phyloP scores from a whole-genome alignment of 345 rosid genomes.

The Bruguiera gymnorhiza region DNA sequence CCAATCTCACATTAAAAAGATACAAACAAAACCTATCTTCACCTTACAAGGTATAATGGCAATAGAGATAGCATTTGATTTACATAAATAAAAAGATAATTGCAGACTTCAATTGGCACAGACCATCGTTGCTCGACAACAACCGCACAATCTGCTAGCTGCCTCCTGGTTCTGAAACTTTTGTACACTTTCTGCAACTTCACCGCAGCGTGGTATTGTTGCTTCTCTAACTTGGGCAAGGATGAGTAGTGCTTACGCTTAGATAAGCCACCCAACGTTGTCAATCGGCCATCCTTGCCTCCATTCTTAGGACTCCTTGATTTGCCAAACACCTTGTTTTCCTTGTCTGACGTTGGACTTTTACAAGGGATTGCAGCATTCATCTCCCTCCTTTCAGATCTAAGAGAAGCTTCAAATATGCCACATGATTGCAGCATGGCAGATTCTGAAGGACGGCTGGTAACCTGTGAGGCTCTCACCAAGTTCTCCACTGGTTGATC shows the following conservation, averaged over 20 bases:
- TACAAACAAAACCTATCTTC: not conserved
- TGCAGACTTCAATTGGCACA: constrained; percentile 5
- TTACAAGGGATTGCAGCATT: constrained; percentile 19
- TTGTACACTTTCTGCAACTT: constrained; percentile 88
- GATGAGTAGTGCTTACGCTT: constrained; percentile 5
- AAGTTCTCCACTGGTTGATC: constrained; percentile 14
- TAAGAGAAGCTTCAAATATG: constrained; percentile 26
- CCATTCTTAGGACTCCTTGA: constrained; percentile 26
- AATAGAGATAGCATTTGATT: not conserved
- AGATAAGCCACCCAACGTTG: constrained; percentile 15
- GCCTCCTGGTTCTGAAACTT: constrained; percentile 87
- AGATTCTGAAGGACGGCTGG: constrained; percentile 37
- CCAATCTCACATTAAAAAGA: not conserved
- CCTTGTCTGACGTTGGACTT: constrained; percentile 32
- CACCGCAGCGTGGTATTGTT: constrained; percentile 60
- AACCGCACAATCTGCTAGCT: constrained; percentile 91
- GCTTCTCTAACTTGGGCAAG: constrained; percentile 14
- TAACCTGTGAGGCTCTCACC: constrained; percentile 31
- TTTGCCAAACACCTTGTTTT: constrained; percentile 16
- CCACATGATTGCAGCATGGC: constrained; percentile 25
- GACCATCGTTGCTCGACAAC: constrained; percentile 93
- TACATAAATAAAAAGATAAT: not conserved
- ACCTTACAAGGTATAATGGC: not conserved
- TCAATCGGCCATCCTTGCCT: constrained; percentile 20
- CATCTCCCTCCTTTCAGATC: constrained; percentile 33